Evolutionary conservation across 352 stramenopile genomes (phyloP).

Genomic region (Pythium phragmiticola): DNA sequence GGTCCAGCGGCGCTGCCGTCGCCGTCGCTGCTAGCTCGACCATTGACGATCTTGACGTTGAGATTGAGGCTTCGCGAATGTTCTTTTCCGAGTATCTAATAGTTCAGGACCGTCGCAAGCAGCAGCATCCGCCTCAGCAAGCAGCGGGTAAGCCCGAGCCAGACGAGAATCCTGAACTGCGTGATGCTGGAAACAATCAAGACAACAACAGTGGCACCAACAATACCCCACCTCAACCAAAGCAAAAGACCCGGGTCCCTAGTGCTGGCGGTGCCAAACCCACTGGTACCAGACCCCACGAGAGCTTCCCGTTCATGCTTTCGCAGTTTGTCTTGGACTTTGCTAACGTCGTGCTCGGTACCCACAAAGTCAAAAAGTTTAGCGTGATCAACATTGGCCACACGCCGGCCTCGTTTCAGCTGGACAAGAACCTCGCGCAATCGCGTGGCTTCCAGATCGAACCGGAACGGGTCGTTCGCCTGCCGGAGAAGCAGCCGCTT

Average conservation of each 20-base stretch:
- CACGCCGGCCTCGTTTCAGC: slow-evolving; percentile 82
- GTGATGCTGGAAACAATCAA: background rate
- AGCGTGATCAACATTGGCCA: slow-evolving; percentile 90
- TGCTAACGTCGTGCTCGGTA: slow-evolving; percentile 91
- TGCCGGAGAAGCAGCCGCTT: slow-evolving; percentile 87
- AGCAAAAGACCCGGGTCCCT: slow-evolving; percentile 18
- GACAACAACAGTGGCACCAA: background rate
- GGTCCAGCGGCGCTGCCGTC: slow-evolving; percentile 7
- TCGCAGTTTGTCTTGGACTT: slow-evolving; percentile 93
- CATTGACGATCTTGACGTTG: slow-evolving; percentile 75
- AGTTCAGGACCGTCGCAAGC: slow-evolving; percentile 43
- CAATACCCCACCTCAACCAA: background rate
- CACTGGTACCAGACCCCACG: slow-evolving; percentile 22
- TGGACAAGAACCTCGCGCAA: slow-evolving; percentile 91
- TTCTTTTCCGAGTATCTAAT: slow-evolving; percentile 88
- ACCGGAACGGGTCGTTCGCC: slow-evolving; percentile 90
- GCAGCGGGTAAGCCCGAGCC: background rate
- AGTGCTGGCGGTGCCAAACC: slow-evolving; percentile 16
- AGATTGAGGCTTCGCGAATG: slow-evolving; percentile 81
- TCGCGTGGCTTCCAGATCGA: slow-evolving; percentile 91
- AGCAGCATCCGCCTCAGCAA: background rate
- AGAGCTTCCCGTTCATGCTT: slow-evolving; percentile 76
- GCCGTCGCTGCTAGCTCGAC: background rate
- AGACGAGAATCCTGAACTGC: slow-evolving; percentile 1
- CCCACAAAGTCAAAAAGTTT: slow-evolving; percentile 92